phyloP scores from a whole-genome alignment of 106 monocot genomes.

The Acorus calamus region DNA sequence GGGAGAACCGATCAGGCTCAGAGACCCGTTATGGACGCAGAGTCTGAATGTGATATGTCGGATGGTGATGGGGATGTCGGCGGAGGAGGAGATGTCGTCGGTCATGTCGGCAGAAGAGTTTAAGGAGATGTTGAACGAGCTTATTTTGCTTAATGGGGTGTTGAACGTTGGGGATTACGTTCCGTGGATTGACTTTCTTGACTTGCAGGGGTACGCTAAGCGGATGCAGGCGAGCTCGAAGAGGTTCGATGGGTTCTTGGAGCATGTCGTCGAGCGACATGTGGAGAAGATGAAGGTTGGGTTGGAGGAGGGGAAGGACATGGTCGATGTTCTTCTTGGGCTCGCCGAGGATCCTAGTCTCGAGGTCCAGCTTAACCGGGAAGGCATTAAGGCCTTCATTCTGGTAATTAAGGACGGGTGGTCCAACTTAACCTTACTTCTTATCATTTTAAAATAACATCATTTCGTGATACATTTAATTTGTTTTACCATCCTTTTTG shows the following conservation, averaged over 20 bases:
- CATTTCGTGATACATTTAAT: no score
- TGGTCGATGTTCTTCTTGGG: no score
- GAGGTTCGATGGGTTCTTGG: neutral
- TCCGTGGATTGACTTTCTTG: neutral
- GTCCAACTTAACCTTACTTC: no score
- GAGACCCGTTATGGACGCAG: neutral
- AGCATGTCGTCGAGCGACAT: neutral
- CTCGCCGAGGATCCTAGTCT: no score
- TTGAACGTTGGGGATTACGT: neutral
- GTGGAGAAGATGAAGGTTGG: neutral
- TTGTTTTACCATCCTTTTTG: no score
- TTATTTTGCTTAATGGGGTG: neutral
- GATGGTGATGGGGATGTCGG: neutral
- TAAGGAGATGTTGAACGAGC: neutral
- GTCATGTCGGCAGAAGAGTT: neutral
- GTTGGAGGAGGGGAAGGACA: neutral
- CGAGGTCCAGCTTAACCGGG: no score
- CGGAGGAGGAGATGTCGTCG: no score
- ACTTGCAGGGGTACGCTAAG: neutral
- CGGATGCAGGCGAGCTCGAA: neutral
- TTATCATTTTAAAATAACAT: no score
- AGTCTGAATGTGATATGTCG: neutral
- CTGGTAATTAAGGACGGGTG: no score
- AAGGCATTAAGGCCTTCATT: no score
- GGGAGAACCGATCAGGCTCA: no score